phyloP scores from a whole-genome alignment of 176 grass and related monocot species.

The Tuctoria greenei region DNA sequence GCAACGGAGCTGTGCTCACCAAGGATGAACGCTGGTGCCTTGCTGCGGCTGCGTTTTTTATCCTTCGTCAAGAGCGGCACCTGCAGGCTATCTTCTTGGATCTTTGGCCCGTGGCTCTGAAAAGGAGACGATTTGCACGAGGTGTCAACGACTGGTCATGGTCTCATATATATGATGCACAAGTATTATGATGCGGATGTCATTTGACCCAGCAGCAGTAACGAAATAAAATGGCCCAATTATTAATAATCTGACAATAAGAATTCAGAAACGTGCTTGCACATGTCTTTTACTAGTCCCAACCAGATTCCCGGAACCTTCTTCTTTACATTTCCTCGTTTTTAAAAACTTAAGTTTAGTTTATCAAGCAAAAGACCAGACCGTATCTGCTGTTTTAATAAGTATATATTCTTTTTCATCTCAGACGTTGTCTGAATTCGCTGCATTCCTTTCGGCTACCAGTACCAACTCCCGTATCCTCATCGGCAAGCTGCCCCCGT shows the following conservation, averaged over 20 bases:
- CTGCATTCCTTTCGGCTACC: background rate
- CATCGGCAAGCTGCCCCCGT: background rate
- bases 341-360: background rate
- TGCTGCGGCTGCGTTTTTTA: slow-evolving; percentile 29
- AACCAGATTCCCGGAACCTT: slow-evolving; percentile 13
- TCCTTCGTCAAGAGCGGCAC: slow-evolving; percentile 41
- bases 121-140: background rate
- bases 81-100: slow-evolving; percentile 20
- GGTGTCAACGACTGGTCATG: background rate
- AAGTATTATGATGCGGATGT: background rate
- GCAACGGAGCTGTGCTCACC: slow-evolving; percentile 23
- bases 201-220: too few species aligned
- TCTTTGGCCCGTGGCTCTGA: slow-evolving; percentile 33
- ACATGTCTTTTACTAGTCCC: background rate
- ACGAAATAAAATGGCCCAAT: too few species aligned
- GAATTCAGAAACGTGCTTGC: background rate
- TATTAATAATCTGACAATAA: too few species aligned
- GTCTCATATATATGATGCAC: too few species aligned
- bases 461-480: background rate
- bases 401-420: background rate
- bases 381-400: background rate
- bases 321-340: background rate
- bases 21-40: slow-evolving; percentile 35
- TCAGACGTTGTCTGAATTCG: background rate
- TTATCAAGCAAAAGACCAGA: background rate